phyloP scores from a whole-genome alignment of 176 grass and related monocot genomes.

The Cenchrus americanus region DNA sequence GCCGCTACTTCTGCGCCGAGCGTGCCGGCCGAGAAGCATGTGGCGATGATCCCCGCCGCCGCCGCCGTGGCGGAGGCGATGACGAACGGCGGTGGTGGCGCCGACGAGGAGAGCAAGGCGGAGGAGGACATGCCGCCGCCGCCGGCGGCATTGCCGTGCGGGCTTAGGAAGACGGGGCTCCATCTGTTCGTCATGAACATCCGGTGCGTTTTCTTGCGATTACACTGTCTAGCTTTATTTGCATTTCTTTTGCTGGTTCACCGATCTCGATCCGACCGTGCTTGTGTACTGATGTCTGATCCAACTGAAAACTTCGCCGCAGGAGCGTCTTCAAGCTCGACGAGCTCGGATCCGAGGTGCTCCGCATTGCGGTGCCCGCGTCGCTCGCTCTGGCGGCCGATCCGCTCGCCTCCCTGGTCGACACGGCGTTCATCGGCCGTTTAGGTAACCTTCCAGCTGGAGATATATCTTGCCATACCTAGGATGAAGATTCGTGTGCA shows the following conservation, averaged over 20 bases:
- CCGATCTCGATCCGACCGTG: neutral
- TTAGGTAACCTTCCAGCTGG: slow-evolving; percentile 56
- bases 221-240: too few species aligned
- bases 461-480: neutral
- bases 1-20: neutral
- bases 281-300: neutral
- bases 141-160: slow-evolving; percentile 34
- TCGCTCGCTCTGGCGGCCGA: slow-evolving; percentile 91
- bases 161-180: slow-evolving; percentile 57
- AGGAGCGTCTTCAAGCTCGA: slow-evolving; percentile 91
- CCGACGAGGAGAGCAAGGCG: slow-evolving; percentile 10
- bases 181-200: slow-evolving; percentile 70
- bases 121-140: slow-evolving; percentile 16
- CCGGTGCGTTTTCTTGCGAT: slow-evolving; percentile 36
- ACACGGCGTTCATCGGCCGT: slow-evolving; percentile 93
- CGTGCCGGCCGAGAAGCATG: slow-evolving; percentile 11
- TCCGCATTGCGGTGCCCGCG: slow-evolving; percentile 82
- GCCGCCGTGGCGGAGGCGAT: neutral
- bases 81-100: neutral
- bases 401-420: slow-evolving; percentile 87
- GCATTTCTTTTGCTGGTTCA: neutral
- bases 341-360: slow-evolving; percentile 74
- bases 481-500: neutral
- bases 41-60: neutral
- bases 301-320: neutral